Percentiles rank a stretch among this genome's conserved stretches.
Evolutionary conservation across 805 yeast species (phyloP).

Genomic region (Sporopachydermia quercuum): DNA sequence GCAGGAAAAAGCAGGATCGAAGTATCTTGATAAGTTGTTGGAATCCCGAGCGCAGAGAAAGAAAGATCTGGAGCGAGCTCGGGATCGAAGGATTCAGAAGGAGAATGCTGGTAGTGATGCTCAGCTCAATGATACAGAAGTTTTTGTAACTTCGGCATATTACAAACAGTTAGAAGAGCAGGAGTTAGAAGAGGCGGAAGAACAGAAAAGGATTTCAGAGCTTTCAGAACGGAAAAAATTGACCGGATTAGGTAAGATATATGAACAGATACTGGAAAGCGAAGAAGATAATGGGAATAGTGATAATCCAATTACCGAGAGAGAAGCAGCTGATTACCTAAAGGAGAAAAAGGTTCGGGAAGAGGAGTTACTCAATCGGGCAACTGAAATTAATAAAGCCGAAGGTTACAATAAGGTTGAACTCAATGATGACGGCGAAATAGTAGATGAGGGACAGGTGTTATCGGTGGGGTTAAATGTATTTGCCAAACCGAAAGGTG

Average conservation of each 20-base stretch:
- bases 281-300: conserved; percentile 8
- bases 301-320: conserved; percentile 8
- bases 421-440: conserved; percentile 14
- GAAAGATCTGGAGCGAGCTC: conserved; percentile 26
- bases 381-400: conserved; percentile 2
- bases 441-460: conserved; percentile 15
- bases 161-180: conserved; percentile 22
- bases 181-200: conserved; percentile 7
- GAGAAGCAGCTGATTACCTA: conserved; percentile 8
- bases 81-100: conserved; percentile 22
- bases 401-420: conserved; percentile 12
- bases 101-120: conserved; percentile 21
- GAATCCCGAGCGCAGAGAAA: conserved; percentile 31
- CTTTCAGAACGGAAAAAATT: conserved; percentile 5
- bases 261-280: conserved; percentile 10
- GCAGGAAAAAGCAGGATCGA: conserved; percentile 10
- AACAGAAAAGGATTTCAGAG: conserved; percentile 8
- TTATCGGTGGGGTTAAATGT: conserved; percentile 15
- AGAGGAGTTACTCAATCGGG: neutral
- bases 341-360: conserved; percentile 2
- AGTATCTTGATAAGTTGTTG: conserved; percentile 26
- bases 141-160: conserved; percentile 35
- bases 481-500: neutral
- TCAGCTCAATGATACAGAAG: conserved; percentile 26
- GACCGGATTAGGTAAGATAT: conserved; percentile 9